Evolutionary conservation across 176 grass and related monocot genomes (phyloP), one percentile per base, ranked within the genome.

Genomic region (Poa annua): DNA sequence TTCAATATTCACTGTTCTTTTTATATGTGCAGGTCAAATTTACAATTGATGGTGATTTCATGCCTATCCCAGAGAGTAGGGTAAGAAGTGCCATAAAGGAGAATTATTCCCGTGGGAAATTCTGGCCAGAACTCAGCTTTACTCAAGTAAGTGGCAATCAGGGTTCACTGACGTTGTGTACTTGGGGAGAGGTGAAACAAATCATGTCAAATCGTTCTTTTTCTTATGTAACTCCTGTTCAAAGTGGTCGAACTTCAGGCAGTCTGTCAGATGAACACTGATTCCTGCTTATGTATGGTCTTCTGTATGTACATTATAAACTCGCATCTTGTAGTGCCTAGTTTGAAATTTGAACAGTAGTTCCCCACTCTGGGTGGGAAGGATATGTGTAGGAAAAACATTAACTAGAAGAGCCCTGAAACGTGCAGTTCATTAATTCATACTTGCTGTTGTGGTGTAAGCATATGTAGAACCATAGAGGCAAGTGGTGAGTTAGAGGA

Each of bases 11-110:
- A 75, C 42, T 65, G 33, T 70, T 74, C 20, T 47, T 67, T 73
- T n/a, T 56, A 32, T 83, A 32, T 42, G 1, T 49, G 76, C 76
- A 98, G 95, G 90, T 98, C 39, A 95, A 91, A 84, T 98, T 98
- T 83, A 85, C 78, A 42, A 91, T 95, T 45, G 79, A 93, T 78
- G 80, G 76, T 79, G 90, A 98, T 76, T 98, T 89, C 76, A 64
- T 91, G 76, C 95, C 95, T 62, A 25, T 95, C 61, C 86, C 66
- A 47, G 90, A 94, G 66, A 83, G 79, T 76, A 82, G 35, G 32
- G 77, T 98, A 22, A 92, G 62, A 89, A 67, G 36, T 49, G 90
- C 90, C 54, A 91, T 93, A 48, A 60, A 82, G 74, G 95, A 98
- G 59, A 98, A 98, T 55, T 98, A 93, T 75, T 36, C 77, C 5